Conservation (phyloP, 2,329 filamentous ascomycete species). For the Fusarium mundagurra region DNA sequence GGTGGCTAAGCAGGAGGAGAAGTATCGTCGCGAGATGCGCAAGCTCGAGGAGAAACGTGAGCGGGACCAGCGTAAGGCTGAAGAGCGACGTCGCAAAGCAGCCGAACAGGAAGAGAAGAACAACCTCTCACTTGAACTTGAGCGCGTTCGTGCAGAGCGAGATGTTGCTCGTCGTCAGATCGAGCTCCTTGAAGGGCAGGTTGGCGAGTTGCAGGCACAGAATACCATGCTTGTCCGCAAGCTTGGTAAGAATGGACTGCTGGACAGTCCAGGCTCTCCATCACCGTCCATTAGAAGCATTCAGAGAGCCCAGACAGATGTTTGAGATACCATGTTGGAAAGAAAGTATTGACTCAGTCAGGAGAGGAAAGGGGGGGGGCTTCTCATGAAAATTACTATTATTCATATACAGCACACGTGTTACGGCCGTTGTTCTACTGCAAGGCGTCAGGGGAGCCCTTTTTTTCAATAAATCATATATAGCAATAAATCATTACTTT, state of each 20-base stretch:
- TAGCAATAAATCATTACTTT: constrained; percentile 19
- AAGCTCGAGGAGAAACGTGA: constrained; percentile 72
- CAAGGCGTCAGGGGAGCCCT: constrained; percentile 34
- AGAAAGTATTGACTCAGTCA: neutral
- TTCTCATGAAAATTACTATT: neutral
- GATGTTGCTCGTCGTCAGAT: constrained; percentile 63
- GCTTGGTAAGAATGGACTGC: constrained; percentile 57
- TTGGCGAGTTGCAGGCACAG: constrained; percentile 67
- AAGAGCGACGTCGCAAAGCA: constrained; percentile 60
- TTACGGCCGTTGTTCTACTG: constrained; percentile 17
- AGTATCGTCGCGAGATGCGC: constrained; percentile 70
- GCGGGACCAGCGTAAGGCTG: constrained; percentile 69
- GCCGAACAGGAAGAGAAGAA: constrained; percentile 63
- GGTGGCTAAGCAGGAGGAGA: constrained; percentile 72
- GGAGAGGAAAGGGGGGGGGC: neutral
- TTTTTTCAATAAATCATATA: constrained; percentile 4
- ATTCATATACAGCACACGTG: constrained; percentile 11
- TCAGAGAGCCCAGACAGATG: constrained; percentile 11
- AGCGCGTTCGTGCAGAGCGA: constrained; percentile 60
- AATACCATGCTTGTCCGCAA: constrained; percentile 67
- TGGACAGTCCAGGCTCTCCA: constrained; percentile 53
- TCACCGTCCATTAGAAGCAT: constrained; percentile 42
- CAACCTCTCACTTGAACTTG: constrained; percentile 62
- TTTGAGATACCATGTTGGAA: neutral
- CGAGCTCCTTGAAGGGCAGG: constrained; percentile 63